Evolutionary conservation across 2,329 filamentous ascomycete genomes (phyloP).

Genomic region (Clonostachys byssicola): DNA sequence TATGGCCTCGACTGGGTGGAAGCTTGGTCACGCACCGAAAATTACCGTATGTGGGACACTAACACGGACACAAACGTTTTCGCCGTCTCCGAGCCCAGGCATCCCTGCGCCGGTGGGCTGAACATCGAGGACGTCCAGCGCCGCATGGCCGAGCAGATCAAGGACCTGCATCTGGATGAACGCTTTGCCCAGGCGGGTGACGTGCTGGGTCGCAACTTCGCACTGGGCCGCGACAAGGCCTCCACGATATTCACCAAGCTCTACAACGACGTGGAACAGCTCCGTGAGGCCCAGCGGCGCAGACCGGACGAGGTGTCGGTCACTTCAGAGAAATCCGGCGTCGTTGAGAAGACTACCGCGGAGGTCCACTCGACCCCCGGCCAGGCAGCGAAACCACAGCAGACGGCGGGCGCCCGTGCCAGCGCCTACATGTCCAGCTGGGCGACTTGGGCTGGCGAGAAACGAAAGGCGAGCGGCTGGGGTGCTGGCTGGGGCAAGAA

Average conservation of each 20-base stretch:
- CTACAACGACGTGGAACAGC: conserved; percentile 81
- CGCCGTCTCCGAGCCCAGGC: conserved; percentile 87
- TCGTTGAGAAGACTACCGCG: conserved; percentile 15
- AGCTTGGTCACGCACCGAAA: conserved; percentile 84
- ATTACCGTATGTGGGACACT: conserved; percentile 83
- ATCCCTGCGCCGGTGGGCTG: conserved; percentile 88
- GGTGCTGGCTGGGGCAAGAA: conserved; percentile 33
- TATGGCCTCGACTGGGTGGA: conserved; percentile 83
- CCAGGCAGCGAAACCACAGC: conserved; percentile 31
- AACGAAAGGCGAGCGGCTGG: conserved; percentile 55
- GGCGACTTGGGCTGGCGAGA: conserved; percentile 71
- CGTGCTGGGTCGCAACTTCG: conserved; percentile 82
- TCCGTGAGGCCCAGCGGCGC: conserved; percentile 39
- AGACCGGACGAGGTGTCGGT: conserved; percentile 28
- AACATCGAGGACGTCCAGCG: conserved; percentile 94
- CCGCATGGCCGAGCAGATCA: conserved; percentile 83
- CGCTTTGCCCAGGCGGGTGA: conserved; percentile 79
- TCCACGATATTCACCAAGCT: conserved; percentile 82
- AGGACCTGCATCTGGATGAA: conserved; percentile 91
- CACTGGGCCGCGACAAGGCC: conserved; percentile 82
- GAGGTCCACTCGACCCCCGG: conserved; percentile 29
- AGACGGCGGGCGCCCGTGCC: conserved; percentile 50
- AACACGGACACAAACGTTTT: conserved; percentile 85
- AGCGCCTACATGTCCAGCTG: conserved; percentile 65
- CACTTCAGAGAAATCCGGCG: conserved; percentile 5